Evolutionary conservation across 2,329 filamentous ascomycete species (phyloP), one percentile per base, ranked within the genome.

Genomic region (Trichothecium roseum): DNA sequence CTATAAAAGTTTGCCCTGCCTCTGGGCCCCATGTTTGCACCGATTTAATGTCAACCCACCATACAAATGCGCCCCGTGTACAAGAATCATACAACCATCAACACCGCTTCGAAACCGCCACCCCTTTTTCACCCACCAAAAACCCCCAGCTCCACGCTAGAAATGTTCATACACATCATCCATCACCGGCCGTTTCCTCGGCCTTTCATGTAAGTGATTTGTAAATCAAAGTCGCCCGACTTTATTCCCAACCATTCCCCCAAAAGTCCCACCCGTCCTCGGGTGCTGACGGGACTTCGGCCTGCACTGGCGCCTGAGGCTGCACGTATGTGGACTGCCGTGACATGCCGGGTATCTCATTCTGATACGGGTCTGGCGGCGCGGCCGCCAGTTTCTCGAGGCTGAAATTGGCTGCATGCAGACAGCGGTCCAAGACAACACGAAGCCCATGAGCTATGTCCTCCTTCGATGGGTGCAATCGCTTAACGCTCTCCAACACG

Each of bases 401-500:
- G 28, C 48, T 67, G 30, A 60, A 50, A 30, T 62, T 64, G 18
- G 64, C 59, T 16, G 63, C 58, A 36, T 61, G 59, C 35, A 68
- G 45, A 30, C 66, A 66, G 4, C 55, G 55, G 8, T 69, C 63
- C 9, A 70, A 42, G n/a, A 68, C 56, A 4, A 50, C 43, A 36
- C 59, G 57, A 10, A 71, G 49, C 1, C 57, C 61, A 13, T 51
- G 52, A 13, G 57, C 55, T 30, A 67, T 61, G 14, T 63, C 59
- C 13, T 67, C 60, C 5, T 55, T 43, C 30, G 57, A 60, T 32
- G 62, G 53, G 28, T 69, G 64, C 1, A 52, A 45, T 5, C 45
- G 57, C 37, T 59, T 59, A 20, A 67, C 67, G 8, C 59, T 63
- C 39, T 66, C 55, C 33, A 72, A 51, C 18, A 69, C 67, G 1